Conservation (phyloP, 2,329 filamentous ascomycete species). For the Alternaria novae-zelandiae region DNA sequence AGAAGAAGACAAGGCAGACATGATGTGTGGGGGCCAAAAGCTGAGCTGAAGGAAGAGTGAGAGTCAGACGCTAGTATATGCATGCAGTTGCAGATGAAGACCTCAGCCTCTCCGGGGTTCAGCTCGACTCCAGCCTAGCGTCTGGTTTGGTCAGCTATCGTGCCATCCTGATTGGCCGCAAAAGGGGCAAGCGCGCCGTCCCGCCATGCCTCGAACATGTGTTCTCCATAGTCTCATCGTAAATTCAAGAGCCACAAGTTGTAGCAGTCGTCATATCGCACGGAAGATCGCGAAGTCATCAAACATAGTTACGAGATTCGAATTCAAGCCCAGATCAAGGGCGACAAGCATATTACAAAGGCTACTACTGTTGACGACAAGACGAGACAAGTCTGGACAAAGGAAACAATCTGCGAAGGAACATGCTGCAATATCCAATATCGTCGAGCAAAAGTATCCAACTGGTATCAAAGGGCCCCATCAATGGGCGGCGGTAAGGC, state of each 20-base stretch:
- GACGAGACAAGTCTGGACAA: constrained; percentile 2
- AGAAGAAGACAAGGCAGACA: not conserved
- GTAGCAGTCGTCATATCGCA: not conserved
- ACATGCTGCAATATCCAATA: constrained; percentile 7
- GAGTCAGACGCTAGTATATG: not conserved
- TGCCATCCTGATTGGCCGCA: not conserved
- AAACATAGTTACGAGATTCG: not conserved
- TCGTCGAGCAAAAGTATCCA: constrained; percentile 6
- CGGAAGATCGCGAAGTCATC: not conserved
- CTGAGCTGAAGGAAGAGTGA: not conserved
- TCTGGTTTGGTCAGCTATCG: not conserved
- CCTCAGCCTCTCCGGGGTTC: not conserved
- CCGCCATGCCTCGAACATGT: not conserved
- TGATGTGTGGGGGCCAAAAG: not conserved
- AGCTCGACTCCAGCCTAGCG: not conserved
- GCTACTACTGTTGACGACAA: constrained; percentile 11
- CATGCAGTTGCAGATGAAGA: not conserved
- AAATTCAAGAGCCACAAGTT: not conserved
- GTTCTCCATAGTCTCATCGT: not conserved
- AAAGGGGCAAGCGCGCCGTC: not conserved
- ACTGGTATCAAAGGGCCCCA: constrained; percentile 4
- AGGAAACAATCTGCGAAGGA: constrained; percentile 1
- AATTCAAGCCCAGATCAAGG: constrained; percentile 9
- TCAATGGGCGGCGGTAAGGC: not conserved
- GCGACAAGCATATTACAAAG: constrained; percentile 6